phyloP scores from a whole-genome alignment of 1,284 basidiomycete genomes.

The Pterula multifida region DNA sequence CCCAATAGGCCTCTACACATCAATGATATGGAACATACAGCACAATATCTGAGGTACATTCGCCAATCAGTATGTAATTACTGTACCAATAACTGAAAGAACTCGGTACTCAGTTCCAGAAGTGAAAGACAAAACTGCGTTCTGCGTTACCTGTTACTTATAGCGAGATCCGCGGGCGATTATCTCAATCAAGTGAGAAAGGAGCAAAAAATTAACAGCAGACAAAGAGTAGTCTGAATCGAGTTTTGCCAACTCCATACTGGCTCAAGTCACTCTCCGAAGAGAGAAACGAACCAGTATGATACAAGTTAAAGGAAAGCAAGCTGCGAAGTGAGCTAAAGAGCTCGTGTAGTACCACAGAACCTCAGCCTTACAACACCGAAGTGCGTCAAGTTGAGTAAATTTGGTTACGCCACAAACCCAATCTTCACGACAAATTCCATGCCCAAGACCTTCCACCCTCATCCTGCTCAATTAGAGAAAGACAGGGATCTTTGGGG shows the following conservation, averaged over 20 bases:
- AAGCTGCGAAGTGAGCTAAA: constrained; percentile 1
- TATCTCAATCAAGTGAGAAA: constrained; percentile 1
- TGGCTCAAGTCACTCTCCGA: background rate
- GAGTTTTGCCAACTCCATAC: background rate
- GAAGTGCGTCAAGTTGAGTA: background rate
- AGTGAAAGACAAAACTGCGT: no score
- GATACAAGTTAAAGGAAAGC: background rate
- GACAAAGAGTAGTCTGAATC: constrained; percentile 2
- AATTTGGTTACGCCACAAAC: background rate
- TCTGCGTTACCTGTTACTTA: no score
- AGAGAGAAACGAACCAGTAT: background rate
- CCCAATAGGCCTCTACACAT: no score
- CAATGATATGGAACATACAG: no score
- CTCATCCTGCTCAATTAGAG: background rate
- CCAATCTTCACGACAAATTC: constrained; percentile 1
- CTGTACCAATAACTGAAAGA: no score
- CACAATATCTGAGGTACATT: no score
- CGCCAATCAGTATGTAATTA: no score
- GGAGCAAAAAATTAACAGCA: constrained; percentile 1
- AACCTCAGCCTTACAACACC: no score
- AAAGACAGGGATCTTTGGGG: constrained; percentile 8
- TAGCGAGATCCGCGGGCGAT: no score
- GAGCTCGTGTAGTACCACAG: background rate
- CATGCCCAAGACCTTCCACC: background rate
- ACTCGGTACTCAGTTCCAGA: no score